Conservation (phyloP, 176 grass and related monocot species). For the Avena sativa region DNA sequence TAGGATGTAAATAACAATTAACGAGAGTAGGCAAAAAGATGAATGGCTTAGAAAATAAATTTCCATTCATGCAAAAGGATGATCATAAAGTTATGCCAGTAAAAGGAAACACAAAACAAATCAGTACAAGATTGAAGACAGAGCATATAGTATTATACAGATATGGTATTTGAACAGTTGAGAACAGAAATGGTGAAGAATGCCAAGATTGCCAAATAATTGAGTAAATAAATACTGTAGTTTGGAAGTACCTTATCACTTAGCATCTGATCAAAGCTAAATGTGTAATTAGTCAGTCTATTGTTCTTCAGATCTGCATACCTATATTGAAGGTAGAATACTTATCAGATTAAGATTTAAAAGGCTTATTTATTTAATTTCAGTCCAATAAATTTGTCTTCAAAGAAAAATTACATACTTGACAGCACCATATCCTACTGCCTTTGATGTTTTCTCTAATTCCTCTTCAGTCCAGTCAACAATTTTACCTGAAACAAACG, state of each 20-base stretch:
- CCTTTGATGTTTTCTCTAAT: constrained; percentile 86
- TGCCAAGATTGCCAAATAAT: neutral
- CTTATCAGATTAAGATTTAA: neutral
- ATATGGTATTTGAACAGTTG: neutral
- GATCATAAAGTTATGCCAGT: constrained; percentile 2
- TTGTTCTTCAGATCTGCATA: constrained; percentile 99
- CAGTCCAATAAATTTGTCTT: constrained; percentile 31
- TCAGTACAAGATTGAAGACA: neutral
- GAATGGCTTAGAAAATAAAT: neutral
- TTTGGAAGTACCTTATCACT: constrained; percentile 77
- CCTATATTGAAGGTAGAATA: constrained; percentile 53
- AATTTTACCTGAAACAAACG: constrained; percentile 62
- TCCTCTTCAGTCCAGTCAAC: constrained; percentile 90
- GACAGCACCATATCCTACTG: constrained; percentile 96
- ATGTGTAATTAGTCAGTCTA: constrained; percentile 90
- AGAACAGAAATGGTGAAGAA: constrained; percentile 1
- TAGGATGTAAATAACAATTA: constrained; percentile 31
- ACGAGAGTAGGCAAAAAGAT: neutral
- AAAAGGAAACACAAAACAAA: constrained; percentile 16
- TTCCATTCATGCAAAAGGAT: constrained; percentile 11
- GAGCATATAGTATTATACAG: constrained; percentile 22
- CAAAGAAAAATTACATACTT: constrained; percentile 60
- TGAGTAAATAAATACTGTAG: constrained; percentile 21
- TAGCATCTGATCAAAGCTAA: constrained; percentile 98
- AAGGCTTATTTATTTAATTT: constrained; percentile 18